phyloP scores from a whole-genome alignment of 192 early-diverging fungal genomes.

The Coemansia sp. region DNA sequence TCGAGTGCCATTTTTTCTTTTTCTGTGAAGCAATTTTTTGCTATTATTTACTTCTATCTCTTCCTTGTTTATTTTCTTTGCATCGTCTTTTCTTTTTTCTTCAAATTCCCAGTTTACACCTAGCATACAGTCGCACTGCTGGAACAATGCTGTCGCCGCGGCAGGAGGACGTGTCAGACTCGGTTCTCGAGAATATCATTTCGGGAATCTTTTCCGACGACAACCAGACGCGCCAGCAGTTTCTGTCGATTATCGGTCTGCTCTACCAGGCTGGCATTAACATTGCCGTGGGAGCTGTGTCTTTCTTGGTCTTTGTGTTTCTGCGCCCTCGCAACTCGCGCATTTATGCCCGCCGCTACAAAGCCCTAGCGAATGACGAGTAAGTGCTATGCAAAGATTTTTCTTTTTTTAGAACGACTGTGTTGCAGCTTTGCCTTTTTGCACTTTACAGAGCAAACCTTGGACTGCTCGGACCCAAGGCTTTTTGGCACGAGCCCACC shows the following conservation, averaged over 20 bases:
- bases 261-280: slow-evolving; percentile 63
- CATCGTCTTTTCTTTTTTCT: not conserved
- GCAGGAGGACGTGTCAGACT: slow-evolving; percentile 10
- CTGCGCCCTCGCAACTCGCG: slow-evolving; percentile 60
- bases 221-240: slow-evolving; percentile 42
- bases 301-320: slow-evolving; percentile 58
- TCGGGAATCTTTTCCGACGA: slow-evolving; percentile 50
- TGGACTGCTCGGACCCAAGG: too few relatives aligned
- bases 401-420: slow-evolving; percentile 2
- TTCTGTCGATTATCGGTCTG: slow-evolving; percentile 58
- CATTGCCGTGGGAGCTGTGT: slow-evolving; percentile 55
- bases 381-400: slow-evolving; percentile 10
- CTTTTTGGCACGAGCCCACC: not conserved
- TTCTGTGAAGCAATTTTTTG: not conserved
- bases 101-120: not conserved
- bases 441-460: too few relatives aligned
- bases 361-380: slow-evolving; percentile 46
- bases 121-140: not conserved
- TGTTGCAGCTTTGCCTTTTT: not conserved
- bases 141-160: slow-evolving; percentile 5
- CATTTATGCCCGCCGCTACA: slow-evolving; percentile 55
- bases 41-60: not conserved
- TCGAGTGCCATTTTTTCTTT: not conserved
- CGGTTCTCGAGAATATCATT: slow-evolving; percentile 43
- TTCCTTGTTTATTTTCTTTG: not conserved